These are phyloP conservation scores for Polymyxa betae DNA, from an alignment of 208 protist genomes.

Conservation along the genomic window DNA sequence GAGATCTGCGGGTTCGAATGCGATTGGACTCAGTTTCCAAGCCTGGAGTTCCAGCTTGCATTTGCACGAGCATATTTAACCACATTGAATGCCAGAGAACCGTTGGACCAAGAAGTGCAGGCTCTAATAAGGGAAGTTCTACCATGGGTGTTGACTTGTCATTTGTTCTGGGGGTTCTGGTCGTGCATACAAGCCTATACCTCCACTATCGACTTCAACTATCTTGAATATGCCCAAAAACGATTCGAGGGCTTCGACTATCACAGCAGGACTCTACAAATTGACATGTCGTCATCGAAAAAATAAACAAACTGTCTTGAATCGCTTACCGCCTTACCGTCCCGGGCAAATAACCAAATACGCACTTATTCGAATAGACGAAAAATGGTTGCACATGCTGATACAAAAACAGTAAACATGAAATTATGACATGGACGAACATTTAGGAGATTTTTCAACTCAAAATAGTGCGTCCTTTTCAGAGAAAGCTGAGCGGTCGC, in stretches of 20 bases:
- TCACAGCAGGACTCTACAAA: background rate
- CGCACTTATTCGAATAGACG: too few species aligned
- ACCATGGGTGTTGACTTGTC: slow-evolving; percentile 59
- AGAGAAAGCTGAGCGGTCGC: too few species aligned
- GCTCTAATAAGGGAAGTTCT: slow-evolving; percentile 56
- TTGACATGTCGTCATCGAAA: too few species aligned
- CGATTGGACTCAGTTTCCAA: slow-evolving; percentile 65
- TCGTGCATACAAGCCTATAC: slow-evolving; percentile 64
- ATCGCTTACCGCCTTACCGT: too few species aligned
- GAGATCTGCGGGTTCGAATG: slow-evolving; percentile 70
- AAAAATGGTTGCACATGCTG: too few species aligned
- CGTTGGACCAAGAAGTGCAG: slow-evolving; percentile 57
- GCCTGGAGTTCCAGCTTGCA: slow-evolving; percentile 57
- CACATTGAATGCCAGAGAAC: background rate
- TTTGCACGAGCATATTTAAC: slow-evolving; percentile 52
- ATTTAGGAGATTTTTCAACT: too few species aligned
- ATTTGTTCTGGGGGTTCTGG: slow-evolving; percentile 70
- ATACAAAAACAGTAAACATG: too few species aligned
- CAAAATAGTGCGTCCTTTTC: too few species aligned
- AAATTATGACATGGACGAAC: too few species aligned
- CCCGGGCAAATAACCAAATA: too few species aligned
- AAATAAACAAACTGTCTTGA: too few species aligned
- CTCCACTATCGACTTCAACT: slow-evolving; percentile 71
- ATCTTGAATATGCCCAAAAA: slow-evolving; percentile 66
- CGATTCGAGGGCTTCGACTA: slow-evolving; percentile 60